Percentiles rank a stretch among this genome's conserved stretches.
phyloP scores from a whole-genome alignment of 192 early-diverging fungal genomes.

The Umbelopsis vinacea region DNA sequence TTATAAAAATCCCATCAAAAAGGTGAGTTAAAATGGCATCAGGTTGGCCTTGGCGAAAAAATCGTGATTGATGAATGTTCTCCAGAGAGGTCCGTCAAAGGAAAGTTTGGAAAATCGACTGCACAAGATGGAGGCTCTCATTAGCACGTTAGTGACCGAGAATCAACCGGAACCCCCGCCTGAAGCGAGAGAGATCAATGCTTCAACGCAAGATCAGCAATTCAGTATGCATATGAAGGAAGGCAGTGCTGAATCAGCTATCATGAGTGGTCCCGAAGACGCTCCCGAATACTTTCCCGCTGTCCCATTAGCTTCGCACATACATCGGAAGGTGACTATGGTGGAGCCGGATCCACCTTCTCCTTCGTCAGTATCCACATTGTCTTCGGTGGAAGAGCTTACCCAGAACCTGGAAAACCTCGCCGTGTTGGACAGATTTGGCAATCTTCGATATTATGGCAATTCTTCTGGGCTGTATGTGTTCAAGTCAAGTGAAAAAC shows the following conservation, averaged over 20 bases:
- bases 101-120: conserved; percentile 79
- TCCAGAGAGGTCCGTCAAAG: conserved; percentile 80
- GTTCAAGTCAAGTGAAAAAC: conserved; percentile 57
- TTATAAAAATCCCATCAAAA: conserved; percentile 59
- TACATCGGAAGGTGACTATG: neutral
- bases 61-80: too few relatives aligned
- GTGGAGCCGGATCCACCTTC: conserved; percentile 43
- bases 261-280: neutral
- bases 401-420: conserved; percentile 57
- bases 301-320: conserved; percentile 6
- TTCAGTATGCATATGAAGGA: neutral
- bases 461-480: conserved; percentile 76
- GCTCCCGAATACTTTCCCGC: conserved; percentile 21
- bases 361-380: conserved; percentile 49
- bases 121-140: conserved; percentile 68
- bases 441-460: conserved; percentile 72
- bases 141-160: conserved; percentile 58
- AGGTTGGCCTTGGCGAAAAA: too few relatives aligned
- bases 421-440: conserved; percentile 68
- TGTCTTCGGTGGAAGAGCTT: neutral
- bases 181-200: conserved; percentile 31
- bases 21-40: conserved; percentile 32
- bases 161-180: conserved; percentile 44
- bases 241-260: neutral
- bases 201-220: neutral